Percentiles rank a stretch among this genome's conserved stretches.
Conservation (phyloP, 73 alveolate species). For the Symbiodinium pilosum region DNA sequence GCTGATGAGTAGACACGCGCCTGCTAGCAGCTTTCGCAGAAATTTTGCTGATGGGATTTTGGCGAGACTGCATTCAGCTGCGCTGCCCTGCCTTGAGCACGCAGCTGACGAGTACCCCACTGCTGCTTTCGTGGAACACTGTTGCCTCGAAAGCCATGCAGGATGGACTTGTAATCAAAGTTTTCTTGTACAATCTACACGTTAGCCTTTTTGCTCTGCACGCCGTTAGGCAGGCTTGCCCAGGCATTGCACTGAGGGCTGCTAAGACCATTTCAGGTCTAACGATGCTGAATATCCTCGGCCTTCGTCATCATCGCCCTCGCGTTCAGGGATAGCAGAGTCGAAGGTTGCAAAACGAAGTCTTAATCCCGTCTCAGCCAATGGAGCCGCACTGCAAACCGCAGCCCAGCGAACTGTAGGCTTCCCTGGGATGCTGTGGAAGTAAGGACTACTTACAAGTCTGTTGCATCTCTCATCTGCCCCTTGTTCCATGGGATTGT, state of each 20-base stretch:
- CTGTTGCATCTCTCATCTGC: too few relatives aligned
- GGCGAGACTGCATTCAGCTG: too few relatives aligned
- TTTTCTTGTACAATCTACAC: too few relatives aligned
- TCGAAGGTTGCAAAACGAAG: neutral
- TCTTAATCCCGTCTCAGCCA: neutral
- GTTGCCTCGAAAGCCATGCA: slow-evolving; percentile 24
- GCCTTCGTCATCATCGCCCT: neutral
- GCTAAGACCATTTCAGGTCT: neutral
- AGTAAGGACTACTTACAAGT: too few relatives aligned
- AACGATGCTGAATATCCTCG: neutral
- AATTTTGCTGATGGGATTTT: too few relatives aligned
- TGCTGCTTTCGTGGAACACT: slow-evolving; percentile 31
- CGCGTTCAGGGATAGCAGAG: neutral
- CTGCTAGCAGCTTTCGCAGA: neutral
- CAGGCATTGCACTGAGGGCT: neutral
- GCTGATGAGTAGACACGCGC: neutral
- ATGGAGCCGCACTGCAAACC: neutral
- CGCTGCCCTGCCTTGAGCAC: slow-evolving; percentile 27
- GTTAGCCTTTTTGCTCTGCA: too few relatives aligned
- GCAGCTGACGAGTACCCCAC: slow-evolving; percentile 27
- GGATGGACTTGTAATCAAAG: neutral
- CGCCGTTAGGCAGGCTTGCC: too few relatives aligned
- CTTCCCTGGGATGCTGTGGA: too few relatives aligned
- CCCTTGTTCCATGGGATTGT: too few relatives aligned
- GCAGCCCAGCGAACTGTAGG: neutral